Percentiles rank a stretch among this genome's conserved stretches.
Conservation (phyloP, 176 grass and related monocot genomes). For the Oryza brachyantha region DNA sequence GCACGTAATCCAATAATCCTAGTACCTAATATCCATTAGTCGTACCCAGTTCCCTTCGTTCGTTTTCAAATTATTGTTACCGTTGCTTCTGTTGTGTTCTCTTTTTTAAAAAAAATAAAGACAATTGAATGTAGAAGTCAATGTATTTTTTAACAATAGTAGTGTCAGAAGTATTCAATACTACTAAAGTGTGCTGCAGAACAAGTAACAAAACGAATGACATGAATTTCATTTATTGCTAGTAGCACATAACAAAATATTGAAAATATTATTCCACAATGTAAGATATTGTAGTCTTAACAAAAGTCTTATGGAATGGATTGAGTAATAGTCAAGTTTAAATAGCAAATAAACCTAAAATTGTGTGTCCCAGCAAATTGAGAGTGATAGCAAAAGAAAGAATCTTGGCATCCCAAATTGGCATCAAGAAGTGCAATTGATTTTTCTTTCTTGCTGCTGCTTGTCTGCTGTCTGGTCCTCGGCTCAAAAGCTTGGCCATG, state of each 20-base stretch:
- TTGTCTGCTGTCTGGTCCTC: not conserved
- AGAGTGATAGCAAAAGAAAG: not conserved
- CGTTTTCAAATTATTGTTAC: not conserved
- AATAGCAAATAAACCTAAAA: not conserved
- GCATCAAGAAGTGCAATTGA: not conserved
- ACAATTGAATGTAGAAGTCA: no score
- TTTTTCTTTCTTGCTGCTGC: not conserved
- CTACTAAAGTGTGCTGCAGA: not conserved
- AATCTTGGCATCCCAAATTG: not conserved
- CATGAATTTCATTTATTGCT: not conserved
- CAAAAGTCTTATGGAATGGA: no score
- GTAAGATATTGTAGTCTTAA: no score
- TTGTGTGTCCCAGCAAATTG: not conserved
- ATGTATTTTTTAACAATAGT: not conserved
- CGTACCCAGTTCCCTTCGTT: not conserved
- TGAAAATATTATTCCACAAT: not conserved
- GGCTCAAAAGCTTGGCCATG: not conserved
- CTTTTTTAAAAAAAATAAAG: no score
- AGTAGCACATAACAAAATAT: not conserved
- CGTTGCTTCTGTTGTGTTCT: not conserved
- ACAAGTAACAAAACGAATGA: not conserved
- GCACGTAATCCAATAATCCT: not conserved
- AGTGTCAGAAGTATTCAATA: not conserved
- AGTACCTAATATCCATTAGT: no score
- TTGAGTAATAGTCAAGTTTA: not conserved